A percentile compares a stretch with the other conserved stretches of the same genome.
Evolutionary conservation across 768 basidiomycete genomes (phyloP).

Genomic region (Leccinellum rugosiceps): DNA sequence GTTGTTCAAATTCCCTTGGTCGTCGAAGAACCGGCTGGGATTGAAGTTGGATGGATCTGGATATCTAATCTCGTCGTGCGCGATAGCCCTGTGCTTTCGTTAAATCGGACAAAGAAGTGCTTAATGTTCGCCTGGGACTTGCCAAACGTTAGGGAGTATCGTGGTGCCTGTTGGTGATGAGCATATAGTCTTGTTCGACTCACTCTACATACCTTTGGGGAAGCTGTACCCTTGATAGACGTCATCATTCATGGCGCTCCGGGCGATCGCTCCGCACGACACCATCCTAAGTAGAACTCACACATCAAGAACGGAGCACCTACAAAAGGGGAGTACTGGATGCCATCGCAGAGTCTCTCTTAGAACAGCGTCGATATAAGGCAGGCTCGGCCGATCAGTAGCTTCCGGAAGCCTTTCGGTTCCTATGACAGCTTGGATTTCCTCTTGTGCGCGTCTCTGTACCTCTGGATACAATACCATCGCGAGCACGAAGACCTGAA

Average conservation of each 20-base stretch:
- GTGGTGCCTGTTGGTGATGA: background rate
- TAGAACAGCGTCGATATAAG: background rate
- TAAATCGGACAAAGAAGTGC: background rate
- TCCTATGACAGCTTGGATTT: conserved; percentile 7
- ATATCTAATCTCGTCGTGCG: conserved; percentile 6
- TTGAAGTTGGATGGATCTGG: background rate
- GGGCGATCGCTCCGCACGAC: conserved; percentile 1
- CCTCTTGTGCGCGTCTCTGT: conserved; percentile 5
- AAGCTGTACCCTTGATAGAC: conserved; percentile 9
- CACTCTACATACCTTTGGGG: conserved; percentile 3
- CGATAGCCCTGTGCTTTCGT: conserved; percentile 1
- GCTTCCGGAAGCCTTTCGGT: conserved; percentile 1
- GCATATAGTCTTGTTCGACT: background rate
- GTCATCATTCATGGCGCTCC: conserved; percentile 6
- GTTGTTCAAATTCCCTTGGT: conserved; percentile 5
- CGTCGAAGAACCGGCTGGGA: conserved; percentile 7
- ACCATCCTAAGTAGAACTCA: background rate
- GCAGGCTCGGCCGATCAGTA: background rate
- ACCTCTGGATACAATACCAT: conserved; percentile 8
- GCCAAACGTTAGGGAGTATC: conserved; percentile 9
- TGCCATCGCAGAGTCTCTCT: conserved; percentile 7
- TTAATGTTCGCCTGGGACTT: background rate
- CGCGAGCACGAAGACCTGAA: conserved; percentile 3
- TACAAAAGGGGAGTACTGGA: conserved; percentile 7
- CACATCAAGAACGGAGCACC: background rate